Percentiles rank a stretch among this genome's conserved stretches.
These are phyloP conservation scores for Poa annua DNA, from an alignment of 176 grass and related monocot genomes.

Conservation along the genomic window DNA sequence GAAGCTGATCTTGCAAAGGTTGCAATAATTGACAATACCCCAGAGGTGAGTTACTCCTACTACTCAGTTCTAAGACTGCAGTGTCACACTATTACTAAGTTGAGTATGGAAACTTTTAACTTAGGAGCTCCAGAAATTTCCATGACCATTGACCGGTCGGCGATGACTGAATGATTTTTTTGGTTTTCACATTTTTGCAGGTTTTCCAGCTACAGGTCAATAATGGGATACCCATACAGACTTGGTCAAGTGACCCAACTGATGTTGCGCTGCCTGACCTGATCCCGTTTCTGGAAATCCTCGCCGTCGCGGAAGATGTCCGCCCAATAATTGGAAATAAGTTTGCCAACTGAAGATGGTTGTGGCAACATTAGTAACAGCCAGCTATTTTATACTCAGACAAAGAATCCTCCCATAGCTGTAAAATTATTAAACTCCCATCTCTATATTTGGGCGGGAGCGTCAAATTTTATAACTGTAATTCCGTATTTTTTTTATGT, in stretches of 20 bases:
- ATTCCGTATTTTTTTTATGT: background rate
- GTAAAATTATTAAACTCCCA: background rate
- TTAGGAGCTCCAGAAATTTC: no score
- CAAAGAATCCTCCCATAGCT: background rate
- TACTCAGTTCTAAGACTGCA: background rate
- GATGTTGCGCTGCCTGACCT: background rate
- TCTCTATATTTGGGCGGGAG: background rate
- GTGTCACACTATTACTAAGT: no score
- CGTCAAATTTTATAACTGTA: background rate
- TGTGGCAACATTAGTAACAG: background rate
- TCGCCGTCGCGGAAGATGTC: background rate
- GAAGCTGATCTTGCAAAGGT: constrained; percentile 82
- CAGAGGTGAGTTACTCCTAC: constrained; percentile 59
- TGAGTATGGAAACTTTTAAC: background rate
- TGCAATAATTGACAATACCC: constrained; percentile 92
- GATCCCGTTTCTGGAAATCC: background rate
- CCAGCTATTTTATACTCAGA: background rate
- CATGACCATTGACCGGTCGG: background rate
- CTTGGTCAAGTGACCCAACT: background rate
- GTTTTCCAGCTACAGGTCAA: background rate
- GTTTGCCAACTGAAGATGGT: background rate
- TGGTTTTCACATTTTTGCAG: background rate
- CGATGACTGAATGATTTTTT: background rate
- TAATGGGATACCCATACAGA: constrained; percentile 23
- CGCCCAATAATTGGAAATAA: background rate